Conservation (phyloP, 202 grass and related monocot genomes). For the Zoysia matrella region DNA sequence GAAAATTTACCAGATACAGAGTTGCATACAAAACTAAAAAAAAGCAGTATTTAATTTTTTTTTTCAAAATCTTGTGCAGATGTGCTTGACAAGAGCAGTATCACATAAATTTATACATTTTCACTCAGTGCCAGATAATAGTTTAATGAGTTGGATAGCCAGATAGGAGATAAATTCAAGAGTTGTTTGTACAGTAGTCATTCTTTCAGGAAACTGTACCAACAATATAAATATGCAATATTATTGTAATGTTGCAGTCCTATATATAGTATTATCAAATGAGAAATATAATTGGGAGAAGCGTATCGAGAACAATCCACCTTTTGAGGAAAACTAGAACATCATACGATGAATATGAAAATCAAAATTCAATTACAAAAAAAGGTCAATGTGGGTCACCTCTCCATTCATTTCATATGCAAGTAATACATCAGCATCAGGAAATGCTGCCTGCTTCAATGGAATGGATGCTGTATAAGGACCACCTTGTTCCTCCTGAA, state of each 20-base stretch:
- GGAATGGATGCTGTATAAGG: slow-evolving; percentile 98
- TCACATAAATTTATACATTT: background rate
- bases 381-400: slow-evolving; percentile 49
- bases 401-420: slow-evolving; percentile 99
- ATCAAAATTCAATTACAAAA: slow-evolving; percentile 21
- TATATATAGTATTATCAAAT: background rate
- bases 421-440: slow-evolving; percentile 96
- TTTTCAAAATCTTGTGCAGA: slow-evolving; percentile 3
- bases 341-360: background rate
- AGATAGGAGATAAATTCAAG: slow-evolving; percentile 18
- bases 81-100: slow-evolving; percentile 10
- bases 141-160: background rate
- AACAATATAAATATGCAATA: background rate
- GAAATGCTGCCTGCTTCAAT: slow-evolving; percentile 80
- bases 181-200: too few species aligned
- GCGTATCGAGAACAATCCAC: background rate
- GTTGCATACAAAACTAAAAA: background rate
- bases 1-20: background rate
- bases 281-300: slow-evolving; percentile 13
- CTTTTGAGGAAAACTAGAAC: slow-evolving; percentile 23
- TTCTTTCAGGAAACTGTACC: slow-evolving; percentile 27
- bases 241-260: background rate
- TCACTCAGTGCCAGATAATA: background rate
- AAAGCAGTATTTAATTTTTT: background rate
- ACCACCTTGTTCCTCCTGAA: slow-evolving; percentile 96